Evolutionary conservation across 495 filamentous ascomycete species (phyloP).

Genomic region (Podospora pseudoanserina): DNA sequence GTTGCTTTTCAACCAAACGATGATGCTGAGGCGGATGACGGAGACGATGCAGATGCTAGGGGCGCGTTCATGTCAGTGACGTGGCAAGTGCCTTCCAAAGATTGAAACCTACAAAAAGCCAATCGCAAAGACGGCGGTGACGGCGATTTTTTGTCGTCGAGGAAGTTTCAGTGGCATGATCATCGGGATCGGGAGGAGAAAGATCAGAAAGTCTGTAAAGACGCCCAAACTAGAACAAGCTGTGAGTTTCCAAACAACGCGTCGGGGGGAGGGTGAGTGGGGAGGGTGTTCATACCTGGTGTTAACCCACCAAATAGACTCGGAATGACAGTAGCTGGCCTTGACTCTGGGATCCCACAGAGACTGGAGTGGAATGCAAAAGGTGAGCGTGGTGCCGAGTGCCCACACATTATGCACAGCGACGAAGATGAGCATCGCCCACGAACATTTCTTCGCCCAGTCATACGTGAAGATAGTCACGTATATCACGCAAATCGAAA

Average conservation of each 20-base stretch:
- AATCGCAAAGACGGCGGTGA: conserved; percentile 35
- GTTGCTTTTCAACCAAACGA: conserved; percentile 7
- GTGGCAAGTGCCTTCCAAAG: background rate
- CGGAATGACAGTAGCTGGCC: conserved; percentile 19
- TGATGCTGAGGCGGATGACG: conserved; percentile 28
- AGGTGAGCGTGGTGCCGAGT: conserved; percentile 16
- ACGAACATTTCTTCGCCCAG: conserved; percentile 22
- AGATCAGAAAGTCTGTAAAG: conserved; percentile 46
- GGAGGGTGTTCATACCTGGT: conserved; percentile 17
- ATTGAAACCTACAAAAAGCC: conserved; percentile 37
- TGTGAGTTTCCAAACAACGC: background rate
- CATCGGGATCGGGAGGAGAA: conserved; percentile 38
- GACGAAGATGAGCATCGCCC: conserved; percentile 20
- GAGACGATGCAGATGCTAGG: conserved; percentile 29
- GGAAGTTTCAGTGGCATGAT: conserved; percentile 36
- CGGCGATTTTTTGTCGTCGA: conserved; percentile 34
- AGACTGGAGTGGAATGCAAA: conserved; percentile 30
- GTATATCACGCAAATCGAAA: conserved; percentile 31
- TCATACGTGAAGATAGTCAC: conserved; percentile 30
- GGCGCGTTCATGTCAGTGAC: conserved; percentile 1
- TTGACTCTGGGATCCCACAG: conserved; percentile 27
- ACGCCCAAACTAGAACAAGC: conserved; percentile 36
- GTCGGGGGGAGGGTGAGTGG: background rate
- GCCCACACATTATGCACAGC: conserved; percentile 16
- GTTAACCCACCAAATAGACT: conserved; percentile 28